Evolutionary conservation across 169 alveolate species (phyloP), one percentile per base, ranked within the genome.

Genomic region (Fabrea salina): DNA sequence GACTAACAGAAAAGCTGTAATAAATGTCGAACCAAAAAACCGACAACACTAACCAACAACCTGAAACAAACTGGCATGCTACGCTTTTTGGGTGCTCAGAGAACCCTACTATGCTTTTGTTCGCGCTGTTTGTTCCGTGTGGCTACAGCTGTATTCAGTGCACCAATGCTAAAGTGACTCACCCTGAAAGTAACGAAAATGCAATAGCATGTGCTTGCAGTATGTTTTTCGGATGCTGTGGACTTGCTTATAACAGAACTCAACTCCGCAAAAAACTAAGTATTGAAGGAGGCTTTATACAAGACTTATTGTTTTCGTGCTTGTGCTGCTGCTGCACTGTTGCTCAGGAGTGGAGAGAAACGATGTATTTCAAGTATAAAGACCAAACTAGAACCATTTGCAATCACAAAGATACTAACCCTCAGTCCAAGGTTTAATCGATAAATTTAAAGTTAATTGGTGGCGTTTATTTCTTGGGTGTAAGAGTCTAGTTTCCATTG

Each of bases 281-380:
- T 11, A 68, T 68, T n/a, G 78, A 68, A 68, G 78, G 78, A 1
- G 41, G 41, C 7, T 68, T 43, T 32, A 13, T 1, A 13, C 32
- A 11, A 37, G 78, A 68, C 35, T 47, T 16, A 11, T 13, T 37
- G 8, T 68, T 57, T 43, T 33, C 16, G 7, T 68, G 66, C 59
- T 68, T 19, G n/a, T 68, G 78, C 35, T 5, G 64, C 19, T 68
- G 78, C 4, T 68, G 78, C 35, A 13, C 78, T 16, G 59, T 68
- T 41, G 35, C 8, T 2, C 61, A 68, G 35, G 78, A 68, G 32
- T 68, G 78, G 78, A 37, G 78, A 30, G 78, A 68, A 68, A 32
- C 25, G 25, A 44, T 68, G 66, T 19, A 19, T 19, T 68, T 43
- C 44, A 40, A 43, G 35, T 68, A n/a, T 30, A 68, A 68, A n/a